Percentiles rank a stretch among this genome's conserved stretches.
Conservation (phyloP, 805 yeast species). For the Yamadazyma takamatsuzukensis region DNA sequence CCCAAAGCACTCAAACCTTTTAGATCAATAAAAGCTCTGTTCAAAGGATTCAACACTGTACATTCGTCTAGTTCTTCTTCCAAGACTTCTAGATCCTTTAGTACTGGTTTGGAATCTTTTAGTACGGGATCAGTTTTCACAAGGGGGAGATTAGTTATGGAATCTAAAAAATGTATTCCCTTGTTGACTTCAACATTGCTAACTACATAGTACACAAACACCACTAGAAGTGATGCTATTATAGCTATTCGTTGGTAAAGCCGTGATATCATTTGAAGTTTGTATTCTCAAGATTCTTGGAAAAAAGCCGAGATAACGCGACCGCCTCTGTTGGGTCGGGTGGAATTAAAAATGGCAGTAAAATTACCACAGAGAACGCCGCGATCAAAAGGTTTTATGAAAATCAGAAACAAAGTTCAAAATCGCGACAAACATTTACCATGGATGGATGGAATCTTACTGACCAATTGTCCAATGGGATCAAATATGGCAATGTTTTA, state of each 20-base stretch:
- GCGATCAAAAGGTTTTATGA: no score
- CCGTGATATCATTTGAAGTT: constrained; percentile 11
- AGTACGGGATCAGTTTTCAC: constrained; percentile 1
- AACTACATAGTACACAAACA: constrained; percentile 6
- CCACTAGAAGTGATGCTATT: constrained; percentile 3
- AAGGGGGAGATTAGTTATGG: constrained; percentile 9
- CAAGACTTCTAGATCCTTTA: constrained; percentile 1
- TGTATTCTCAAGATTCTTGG: no score
- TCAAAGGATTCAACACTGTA: constrained; percentile 33
- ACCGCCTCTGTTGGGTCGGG: not conserved
- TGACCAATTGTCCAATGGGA: no score
- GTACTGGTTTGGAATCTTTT: not conserved
- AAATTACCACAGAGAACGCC: no score
- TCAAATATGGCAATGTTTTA: no score
- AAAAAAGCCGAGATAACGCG: no score
- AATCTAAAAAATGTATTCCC: constrained; percentile 9
- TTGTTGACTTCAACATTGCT: no score
- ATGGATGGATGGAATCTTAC: constrained; percentile 30
- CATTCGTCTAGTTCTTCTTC: constrained; percentile 28
- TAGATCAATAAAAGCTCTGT: constrained; percentile 52
- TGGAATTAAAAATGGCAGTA: not conserved
- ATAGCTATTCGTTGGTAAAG: constrained; percentile 11
- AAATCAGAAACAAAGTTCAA: no score
- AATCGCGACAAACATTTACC: no score
- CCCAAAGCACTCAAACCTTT: constrained; percentile 45